Evolutionary conservation across 225 moss, liverwort and hornwort species (phyloP).

Genomic region (Pleurozium schreberi): DNA sequence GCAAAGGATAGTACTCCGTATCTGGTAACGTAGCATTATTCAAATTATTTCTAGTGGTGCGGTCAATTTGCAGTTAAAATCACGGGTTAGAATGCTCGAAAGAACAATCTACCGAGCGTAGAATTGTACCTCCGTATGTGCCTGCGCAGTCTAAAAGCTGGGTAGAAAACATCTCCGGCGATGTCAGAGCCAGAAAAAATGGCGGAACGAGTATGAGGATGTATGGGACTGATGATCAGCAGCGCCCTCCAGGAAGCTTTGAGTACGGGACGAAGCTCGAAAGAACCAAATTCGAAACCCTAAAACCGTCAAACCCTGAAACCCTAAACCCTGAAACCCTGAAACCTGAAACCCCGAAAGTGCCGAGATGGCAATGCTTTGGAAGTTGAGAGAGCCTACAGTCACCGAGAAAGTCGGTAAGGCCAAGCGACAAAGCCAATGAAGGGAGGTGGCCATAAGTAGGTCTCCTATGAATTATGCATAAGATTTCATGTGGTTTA

Average conservation of each 20-base stretch:
- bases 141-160: conserved; percentile 92
- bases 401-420: conserved; percentile 77
- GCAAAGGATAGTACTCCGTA: too few relatives aligned
- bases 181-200: conserved; percentile 57
- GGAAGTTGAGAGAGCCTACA: conserved; percentile 30
- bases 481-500: background rate
- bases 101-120: background rate
- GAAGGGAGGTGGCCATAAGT: conserved; percentile 69
- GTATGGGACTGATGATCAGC: conserved; percentile 51
- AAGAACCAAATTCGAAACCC: background rate
- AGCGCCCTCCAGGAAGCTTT: conserved; percentile 66
- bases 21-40: too few relatives aligned
- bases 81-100: background rate
- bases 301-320: too few relatives aligned
- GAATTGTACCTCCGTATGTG: conserved; percentile 73
- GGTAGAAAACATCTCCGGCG: conserved; percentile 71
- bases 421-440: conserved; percentile 92
- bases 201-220: conserved; percentile 69
- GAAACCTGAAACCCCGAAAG: too few relatives aligned
- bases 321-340: too few relatives aligned
- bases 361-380: background rate
- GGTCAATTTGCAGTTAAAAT: background rate
- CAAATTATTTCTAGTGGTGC: too few relatives aligned
- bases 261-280: conserved; percentile 36
- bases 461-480: background rate